phyloP scores from a whole-genome alignment of 2,329 filamentous ascomycete species.

The Penicillium sp. region DNA sequence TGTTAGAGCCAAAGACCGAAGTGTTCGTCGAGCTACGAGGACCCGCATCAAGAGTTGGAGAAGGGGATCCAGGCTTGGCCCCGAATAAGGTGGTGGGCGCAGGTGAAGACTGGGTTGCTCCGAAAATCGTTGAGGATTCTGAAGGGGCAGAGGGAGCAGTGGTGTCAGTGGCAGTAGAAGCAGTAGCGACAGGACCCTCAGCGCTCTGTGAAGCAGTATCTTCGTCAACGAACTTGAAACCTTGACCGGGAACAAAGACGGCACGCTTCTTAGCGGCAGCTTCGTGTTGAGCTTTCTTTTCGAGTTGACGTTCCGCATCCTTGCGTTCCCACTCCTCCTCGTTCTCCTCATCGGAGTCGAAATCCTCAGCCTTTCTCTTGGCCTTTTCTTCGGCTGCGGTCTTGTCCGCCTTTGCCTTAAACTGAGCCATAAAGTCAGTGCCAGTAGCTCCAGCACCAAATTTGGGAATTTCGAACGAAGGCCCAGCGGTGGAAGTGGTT shows the following conservation, averaged over 20 bases:
- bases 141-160: background rate
- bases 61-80: background rate
- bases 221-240: conserved; percentile 34
- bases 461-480: conserved; percentile 28
- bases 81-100: background rate
- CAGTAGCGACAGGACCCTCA: background rate
- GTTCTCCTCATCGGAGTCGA: conserved; percentile 54
- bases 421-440: conserved; percentile 45
- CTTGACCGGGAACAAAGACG: conserved; percentile 34
- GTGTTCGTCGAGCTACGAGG: conserved; percentile 15
- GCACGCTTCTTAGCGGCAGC: conserved; percentile 36
- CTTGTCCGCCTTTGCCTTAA: conserved; percentile 41
- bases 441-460: conserved; percentile 28
- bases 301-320: conserved; percentile 47
- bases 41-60: conserved; percentile 1
- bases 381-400: conserved; percentile 45
- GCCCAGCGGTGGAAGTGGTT: background rate
- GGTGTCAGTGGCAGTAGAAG: background rate
- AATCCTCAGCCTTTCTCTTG: conserved; percentile 52
- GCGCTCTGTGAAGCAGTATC: conserved; percentile 13
- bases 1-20: conserved; percentile 30
- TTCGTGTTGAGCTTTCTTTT: conserved; percentile 45
- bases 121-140: background rate
- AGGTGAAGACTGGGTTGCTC: background rate
- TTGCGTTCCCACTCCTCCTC: conserved; percentile 50